These are phyloP conservation scores for Prunus campanulata DNA, from an alignment of 306 rosid species.

Conservation along the genomic window DNA sequence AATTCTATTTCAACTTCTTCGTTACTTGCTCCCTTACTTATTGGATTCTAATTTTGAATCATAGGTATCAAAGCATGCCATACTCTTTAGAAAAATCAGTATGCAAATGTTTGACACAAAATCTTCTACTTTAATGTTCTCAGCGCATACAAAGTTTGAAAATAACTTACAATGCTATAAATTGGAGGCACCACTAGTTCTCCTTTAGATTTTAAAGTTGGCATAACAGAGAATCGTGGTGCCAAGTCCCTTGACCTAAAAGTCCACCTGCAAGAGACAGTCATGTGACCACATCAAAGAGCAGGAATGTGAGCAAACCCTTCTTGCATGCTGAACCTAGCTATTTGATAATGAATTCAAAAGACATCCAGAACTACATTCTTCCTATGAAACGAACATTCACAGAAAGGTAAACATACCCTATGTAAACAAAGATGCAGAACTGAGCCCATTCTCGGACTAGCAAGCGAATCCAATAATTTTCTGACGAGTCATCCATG, in stretches of 20 bases:
- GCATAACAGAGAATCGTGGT: conserved; percentile 86
- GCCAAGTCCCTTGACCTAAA: conserved; percentile 87
- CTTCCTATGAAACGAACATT: not conserved
- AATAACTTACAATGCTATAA: conserved; percentile 68
- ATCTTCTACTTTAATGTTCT: not conserved
- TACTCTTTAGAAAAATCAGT: not conserved
- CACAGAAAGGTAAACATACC: conserved; percentile 46
- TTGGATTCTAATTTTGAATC: not conserved
- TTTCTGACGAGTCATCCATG: conserved; percentile 65
- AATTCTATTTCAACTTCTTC: not conserved
- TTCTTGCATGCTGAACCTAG: not conserved
- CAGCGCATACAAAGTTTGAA: not conserved
- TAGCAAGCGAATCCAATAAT: conserved; percentile 83
- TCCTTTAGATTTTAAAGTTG: conserved; percentile 56
- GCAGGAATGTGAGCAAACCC: not conserved
- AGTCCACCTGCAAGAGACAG: conserved; percentile 68
- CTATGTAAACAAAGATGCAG: conserved; percentile 86
- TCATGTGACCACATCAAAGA: not conserved
- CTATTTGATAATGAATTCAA: not conserved
- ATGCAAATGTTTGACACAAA: not conserved
- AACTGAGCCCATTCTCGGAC: conserved; percentile 86
- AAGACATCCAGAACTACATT: not conserved
- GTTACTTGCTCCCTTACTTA: not conserved
- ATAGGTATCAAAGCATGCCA: not conserved
- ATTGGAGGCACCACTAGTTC: conserved; percentile 66